Evolutionary conservation across 2,329 filamentous ascomycete genomes (phyloP).

Genomic region (Thielaviopsis ethacetica): DNA sequence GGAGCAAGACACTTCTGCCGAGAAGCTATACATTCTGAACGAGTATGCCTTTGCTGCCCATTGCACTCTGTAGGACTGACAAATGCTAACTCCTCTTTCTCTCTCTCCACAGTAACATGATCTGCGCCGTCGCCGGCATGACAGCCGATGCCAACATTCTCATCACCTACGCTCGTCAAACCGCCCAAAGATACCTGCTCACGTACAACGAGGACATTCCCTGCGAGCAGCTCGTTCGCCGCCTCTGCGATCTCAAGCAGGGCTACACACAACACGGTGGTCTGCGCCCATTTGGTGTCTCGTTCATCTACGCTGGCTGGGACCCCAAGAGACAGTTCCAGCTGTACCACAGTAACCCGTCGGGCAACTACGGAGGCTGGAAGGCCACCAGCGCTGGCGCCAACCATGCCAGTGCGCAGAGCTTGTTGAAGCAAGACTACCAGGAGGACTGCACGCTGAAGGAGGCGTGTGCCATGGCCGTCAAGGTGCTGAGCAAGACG

Average conservation of each 20-base stretch:
- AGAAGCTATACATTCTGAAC: conserved; percentile 99
- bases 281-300: conserved; percentile 93
- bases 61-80: background rate
- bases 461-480: conserved; percentile 91
- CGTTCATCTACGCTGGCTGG: conserved; percentile 98
- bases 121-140: conserved; percentile 97
- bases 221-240: conserved; percentile 93
- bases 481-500: conserved; percentile 98
- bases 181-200: conserved; percentile 90
- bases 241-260: conserved; percentile 95
- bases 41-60: conserved; percentile 45
- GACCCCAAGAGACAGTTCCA: conserved; percentile 94
- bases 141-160: conserved; percentile 99
- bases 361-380: conserved; percentile 97
- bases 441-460: conserved; percentile 95
- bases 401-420: conserved; percentile 95
- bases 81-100: background rate
- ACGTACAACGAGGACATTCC: conserved; percentile 99
- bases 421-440: conserved; percentile 96
- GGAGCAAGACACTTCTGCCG: conserved; percentile 97
- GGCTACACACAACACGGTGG: conserved; percentile 98
- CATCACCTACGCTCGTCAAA: conserved; percentile 98
- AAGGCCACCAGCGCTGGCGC: conserved; percentile 96
- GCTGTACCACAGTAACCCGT: conserved; percentile 97
- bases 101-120: conserved; percentile 68